phyloP scores from a whole-genome alignment of 306 rosid genomes.

The Cercis canadensis region DNA sequence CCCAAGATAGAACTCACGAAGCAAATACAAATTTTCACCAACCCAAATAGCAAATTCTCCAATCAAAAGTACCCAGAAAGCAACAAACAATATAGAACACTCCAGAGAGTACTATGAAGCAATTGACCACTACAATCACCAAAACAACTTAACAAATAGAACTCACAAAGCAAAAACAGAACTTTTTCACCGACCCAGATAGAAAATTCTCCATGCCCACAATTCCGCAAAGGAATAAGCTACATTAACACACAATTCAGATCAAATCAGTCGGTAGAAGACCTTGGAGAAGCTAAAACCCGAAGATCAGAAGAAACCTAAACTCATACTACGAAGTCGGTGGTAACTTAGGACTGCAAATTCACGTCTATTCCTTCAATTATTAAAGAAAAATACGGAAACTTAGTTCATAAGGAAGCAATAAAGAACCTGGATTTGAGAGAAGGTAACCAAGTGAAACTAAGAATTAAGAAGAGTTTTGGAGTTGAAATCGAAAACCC shows the following conservation, averaged over 20 bases:
- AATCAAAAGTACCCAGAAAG: too few relatives aligned
- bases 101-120: too few relatives aligned
- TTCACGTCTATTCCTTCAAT: neutral
- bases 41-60: too few relatives aligned
- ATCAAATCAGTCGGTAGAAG: conserved; percentile 42
- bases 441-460: neutral
- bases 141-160: too few relatives aligned
- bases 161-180: too few relatives aligned
- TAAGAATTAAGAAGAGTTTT: neutral
- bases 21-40: too few relatives aligned
- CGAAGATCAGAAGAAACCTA: conserved; percentile 30
- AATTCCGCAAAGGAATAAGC: neutral
- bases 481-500: conserved; percentile 29
- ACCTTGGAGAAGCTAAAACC: conserved; percentile 30
- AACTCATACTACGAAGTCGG: conserved; percentile 34
- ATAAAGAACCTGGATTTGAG: neutral
- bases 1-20: too few relatives aligned
- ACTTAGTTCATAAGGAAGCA: neutral
- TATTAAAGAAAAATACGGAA: neutral
- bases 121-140: too few relatives aligned
- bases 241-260: conserved; percentile 2
- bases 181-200: too few relatives aligned
- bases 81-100: too few relatives aligned
- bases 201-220: too few relatives aligned
- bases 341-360: neutral